Percentiles rank a stretch among this genome's conserved stretches.
These are phyloP conservation scores for Trichothecium roseum DNA, from an alignment of 2,329 filamentous ascomycete species.

Conservation along the genomic window DNA sequence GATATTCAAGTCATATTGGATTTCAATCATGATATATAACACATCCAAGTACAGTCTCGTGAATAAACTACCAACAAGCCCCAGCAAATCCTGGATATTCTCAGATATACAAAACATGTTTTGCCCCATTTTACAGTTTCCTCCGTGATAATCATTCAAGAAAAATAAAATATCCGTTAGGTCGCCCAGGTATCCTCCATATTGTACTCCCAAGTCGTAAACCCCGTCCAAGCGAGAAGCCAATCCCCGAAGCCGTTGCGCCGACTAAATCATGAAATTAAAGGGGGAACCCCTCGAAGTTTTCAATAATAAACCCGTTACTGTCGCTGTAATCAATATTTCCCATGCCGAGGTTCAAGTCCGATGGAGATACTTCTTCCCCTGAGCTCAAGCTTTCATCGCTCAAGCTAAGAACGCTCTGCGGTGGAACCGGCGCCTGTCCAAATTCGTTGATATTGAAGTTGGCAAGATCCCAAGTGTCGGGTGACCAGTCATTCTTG, in stretches of 20 bases:
- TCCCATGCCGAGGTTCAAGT: constrained; percentile 32
- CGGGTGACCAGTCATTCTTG: constrained; percentile 40
- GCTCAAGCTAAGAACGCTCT: constrained; percentile 45
- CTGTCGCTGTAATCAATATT: constrained; percentile 21
- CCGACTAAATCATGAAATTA: constrained; percentile 1
- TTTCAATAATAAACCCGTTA: constrained; percentile 9
- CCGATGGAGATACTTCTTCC: constrained; percentile 37
- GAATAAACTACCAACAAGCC: no score
- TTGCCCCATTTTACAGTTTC: no score
- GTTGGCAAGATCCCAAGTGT: constrained; percentile 43
- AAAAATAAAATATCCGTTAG: no score
- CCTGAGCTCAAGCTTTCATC: constrained; percentile 48
- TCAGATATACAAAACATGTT: no score
- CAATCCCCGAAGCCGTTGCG: not conserved
- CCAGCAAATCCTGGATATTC: no score
- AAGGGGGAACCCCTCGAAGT: constrained; percentile 11
- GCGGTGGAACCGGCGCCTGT: constrained; percentile 29
- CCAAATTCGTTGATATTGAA: constrained; percentile 41
- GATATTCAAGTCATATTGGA: no score
- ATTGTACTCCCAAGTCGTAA: no score
- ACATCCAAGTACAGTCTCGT: no score
- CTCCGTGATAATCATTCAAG: no score
- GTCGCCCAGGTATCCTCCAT: no score
- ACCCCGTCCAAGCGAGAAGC: not conserved
- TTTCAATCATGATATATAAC: no score